A percentile compares a stretch with the other conserved stretches of the same genome.
These are phyloP conservation scores for Reticulascus tulasneorum DNA, from an alignment of 2,329 filamentous ascomycete genomes.

Conservation along the genomic window DNA sequence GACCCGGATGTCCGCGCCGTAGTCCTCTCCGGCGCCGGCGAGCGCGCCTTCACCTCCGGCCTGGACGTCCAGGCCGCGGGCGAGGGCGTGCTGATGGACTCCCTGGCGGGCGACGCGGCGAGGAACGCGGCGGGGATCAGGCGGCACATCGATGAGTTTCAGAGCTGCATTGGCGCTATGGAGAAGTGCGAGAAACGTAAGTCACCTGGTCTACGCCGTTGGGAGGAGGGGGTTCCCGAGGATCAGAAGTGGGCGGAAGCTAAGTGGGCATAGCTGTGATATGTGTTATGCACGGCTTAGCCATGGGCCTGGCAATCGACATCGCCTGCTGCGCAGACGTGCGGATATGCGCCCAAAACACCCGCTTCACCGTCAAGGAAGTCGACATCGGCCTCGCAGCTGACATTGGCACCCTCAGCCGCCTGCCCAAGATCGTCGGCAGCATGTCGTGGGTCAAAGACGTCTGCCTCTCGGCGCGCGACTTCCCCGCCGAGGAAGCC, in stretches of 20 bases:
- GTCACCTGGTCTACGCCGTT: too few relatives aligned
- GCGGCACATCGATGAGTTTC: slow-evolving; percentile 73
- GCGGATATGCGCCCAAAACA: slow-evolving; percentile 57
- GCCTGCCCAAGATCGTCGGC: slow-evolving; percentile 70
- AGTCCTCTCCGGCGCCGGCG: slow-evolving; percentile 75
- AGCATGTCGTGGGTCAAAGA: slow-evolving; percentile 76
- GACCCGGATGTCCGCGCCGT: slow-evolving; percentile 73
- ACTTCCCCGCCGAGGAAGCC: slow-evolving; percentile 68
- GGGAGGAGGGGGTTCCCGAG: too few relatives aligned
- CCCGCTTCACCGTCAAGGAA: slow-evolving; percentile 70
- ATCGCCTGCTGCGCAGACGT: slow-evolving; percentile 67
- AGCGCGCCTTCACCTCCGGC: slow-evolving; percentile 80
- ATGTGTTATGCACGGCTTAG: slow-evolving; percentile 72
- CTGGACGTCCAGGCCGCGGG: slow-evolving; percentile 72
- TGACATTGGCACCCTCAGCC: slow-evolving; percentile 71
- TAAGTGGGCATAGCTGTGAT: slow-evolving; percentile 76
- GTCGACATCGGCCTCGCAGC: slow-evolving; percentile 79
- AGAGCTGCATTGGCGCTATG: slow-evolving; percentile 69
- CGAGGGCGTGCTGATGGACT: slow-evolving; percentile 38
- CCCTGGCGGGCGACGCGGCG: slow-evolving; percentile 33
- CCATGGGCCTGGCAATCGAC: slow-evolving; percentile 75
- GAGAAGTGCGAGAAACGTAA: slow-evolving; percentile 86
- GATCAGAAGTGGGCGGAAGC: too few relatives aligned
- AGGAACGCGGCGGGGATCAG: slow-evolving; percentile 60
- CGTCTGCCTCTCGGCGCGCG: slow-evolving; percentile 65